These are phyloP conservation scores for Amanita pallidorosea DNA, from an alignment of 768 basidiomycete species.

Conservation along the genomic window DNA sequence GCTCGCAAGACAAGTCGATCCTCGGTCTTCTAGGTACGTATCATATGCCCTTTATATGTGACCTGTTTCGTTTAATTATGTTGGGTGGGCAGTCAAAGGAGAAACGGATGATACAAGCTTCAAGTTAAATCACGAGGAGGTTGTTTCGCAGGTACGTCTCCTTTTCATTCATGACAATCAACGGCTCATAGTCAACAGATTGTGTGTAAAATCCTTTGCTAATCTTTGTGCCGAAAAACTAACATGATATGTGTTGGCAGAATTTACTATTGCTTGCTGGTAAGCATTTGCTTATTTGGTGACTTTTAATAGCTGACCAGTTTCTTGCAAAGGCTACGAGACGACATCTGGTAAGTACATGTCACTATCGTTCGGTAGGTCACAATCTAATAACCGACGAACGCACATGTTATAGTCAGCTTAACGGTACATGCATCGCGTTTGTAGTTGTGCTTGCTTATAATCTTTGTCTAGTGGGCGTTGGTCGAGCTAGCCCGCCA, in stretches of 20 bases:
- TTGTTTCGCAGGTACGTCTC: slow-evolving; percentile 21
- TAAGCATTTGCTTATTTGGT: slow-evolving; percentile 4
- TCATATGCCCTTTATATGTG: neutral
- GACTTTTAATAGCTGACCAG: neutral
- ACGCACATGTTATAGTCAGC: neutral
- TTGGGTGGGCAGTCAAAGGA: slow-evolving; percentile 21
- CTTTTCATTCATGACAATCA: neutral
- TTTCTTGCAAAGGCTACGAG: slow-evolving; percentile 31
- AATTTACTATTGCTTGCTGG: slow-evolving; percentile 28
- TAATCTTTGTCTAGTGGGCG: slow-evolving; percentile 11
- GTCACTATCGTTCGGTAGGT: neutral
- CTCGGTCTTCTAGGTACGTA: slow-evolving; percentile 24
- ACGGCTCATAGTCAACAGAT: slow-evolving; percentile 2
- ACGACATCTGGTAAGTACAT: slow-evolving; percentile 34
- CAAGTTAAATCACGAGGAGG: slow-evolving; percentile 25
- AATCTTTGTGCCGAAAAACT: neutral
- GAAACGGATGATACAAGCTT: slow-evolving; percentile 19
- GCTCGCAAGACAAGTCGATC: slow-evolving; percentile 24
- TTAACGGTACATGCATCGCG: neutral
- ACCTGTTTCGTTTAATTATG: neutral
- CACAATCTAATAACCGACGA: neutral
- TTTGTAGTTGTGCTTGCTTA: no score
- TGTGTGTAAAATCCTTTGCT: neutral
- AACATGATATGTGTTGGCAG: slow-evolving; percentile 8
- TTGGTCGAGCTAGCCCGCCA: slow-evolving; percentile 13